phyloP scores from a whole-genome alignment of 257 asterid species.

The Penstemon barbatus region DNA sequence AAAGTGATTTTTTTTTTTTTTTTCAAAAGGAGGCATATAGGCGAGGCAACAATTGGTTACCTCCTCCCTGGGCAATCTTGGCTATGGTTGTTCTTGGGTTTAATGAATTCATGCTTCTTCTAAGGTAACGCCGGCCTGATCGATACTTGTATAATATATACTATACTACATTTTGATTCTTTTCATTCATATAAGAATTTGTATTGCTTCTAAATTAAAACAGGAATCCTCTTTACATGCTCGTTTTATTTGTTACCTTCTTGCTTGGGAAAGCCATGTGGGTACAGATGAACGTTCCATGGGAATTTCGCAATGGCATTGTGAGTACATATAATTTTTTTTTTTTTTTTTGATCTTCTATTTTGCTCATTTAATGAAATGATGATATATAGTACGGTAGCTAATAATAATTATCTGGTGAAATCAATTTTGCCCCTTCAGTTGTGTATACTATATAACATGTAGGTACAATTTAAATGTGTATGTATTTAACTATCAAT shows the following conservation, averaged over 20 bases:
- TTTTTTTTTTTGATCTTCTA: neutral
- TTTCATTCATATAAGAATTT: neutral
- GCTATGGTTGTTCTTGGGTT: conserved; percentile 62
- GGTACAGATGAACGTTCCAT: conserved; percentile 55
- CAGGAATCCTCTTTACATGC: conserved; percentile 70
- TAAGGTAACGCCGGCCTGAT: conserved; percentile 40
- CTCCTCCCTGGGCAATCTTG: conserved; percentile 68
- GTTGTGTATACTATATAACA: too few relatives aligned
- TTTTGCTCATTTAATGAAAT: too few relatives aligned
- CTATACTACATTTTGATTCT: neutral
- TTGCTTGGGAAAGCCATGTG: conserved; percentile 56
- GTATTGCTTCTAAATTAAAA: conserved; percentile 15
- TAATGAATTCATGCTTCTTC: conserved; percentile 65
- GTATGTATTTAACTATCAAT: too few relatives aligned
- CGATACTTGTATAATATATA: neutral
- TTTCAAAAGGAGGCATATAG: conserved; percentile 46
- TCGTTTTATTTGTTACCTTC: conserved; percentile 41
- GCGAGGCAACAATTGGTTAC: conserved; percentile 56
- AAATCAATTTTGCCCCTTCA: too few relatives aligned
- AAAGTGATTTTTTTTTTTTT: too few relatives aligned
- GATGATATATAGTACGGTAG: too few relatives aligned
- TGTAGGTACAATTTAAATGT: too few relatives aligned
- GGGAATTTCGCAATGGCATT: conserved; percentile 44
- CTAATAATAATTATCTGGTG: too few relatives aligned
- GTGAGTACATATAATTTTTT: conserved; percentile 38